phyloP scores from a whole-genome alignment of 2,329 filamentous ascomycete genomes.

The Tolypocladium tropicale region DNA sequence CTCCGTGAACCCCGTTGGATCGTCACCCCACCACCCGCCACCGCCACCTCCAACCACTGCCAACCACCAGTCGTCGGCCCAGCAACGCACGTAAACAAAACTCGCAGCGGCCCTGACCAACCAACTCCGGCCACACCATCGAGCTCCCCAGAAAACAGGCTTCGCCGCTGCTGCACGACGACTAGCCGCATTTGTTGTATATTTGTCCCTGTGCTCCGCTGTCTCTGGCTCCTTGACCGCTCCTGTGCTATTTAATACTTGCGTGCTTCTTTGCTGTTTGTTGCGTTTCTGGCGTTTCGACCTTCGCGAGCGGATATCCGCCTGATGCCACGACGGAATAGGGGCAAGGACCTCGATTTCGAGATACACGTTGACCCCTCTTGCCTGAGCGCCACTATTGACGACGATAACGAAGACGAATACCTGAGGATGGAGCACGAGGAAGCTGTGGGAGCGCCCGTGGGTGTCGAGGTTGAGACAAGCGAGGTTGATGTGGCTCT shows the following conservation, averaged over 20 bases:
- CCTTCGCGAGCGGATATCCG: neutral
- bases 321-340: constrained; percentile 15
- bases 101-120: neutral
- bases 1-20: neutral
- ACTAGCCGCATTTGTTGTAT: neutral
- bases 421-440: neutral
- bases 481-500: neutral
- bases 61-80: constrained; percentile 15
- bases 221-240: neutral
- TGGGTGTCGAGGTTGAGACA: neutral
- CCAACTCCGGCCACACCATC: neutral
- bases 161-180: neutral
- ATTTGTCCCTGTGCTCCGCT: neutral
- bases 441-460: neutral
- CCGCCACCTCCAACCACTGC: too few species aligned
- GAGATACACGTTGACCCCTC: constrained; percentile 38
- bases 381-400: constrained; percentile 23
- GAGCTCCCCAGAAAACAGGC: neutral
- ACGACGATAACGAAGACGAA: too few species aligned
- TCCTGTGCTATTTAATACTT: neutral
- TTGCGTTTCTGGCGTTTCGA: neutral
- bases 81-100: constrained; percentile 26
- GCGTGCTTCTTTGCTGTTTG: neutral
- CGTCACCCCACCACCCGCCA: neutral
- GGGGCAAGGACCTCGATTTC: constrained; percentile 29